Conservation (phyloP, 1,139 yeast genomes). For the Casaregolazyma lundiana region DNA sequence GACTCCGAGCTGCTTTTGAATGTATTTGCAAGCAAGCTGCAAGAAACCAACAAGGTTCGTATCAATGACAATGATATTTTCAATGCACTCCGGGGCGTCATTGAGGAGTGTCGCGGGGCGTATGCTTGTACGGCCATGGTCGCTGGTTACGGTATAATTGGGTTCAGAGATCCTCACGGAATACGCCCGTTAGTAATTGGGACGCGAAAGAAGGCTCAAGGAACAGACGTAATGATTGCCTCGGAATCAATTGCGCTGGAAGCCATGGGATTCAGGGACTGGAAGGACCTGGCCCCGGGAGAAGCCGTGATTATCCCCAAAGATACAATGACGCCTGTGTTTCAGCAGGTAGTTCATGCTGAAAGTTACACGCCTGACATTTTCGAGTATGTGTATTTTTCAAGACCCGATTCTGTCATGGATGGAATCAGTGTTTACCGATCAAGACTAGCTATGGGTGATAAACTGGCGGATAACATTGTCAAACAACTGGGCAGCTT, state of each 20-base stretch:
- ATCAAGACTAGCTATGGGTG: conserved; percentile 92
- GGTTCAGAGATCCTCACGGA: conserved; percentile 96
- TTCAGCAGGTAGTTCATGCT: conserved; percentile 80
- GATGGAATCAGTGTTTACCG: conserved; percentile 95
- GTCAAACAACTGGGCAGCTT: conserved; percentile 43
- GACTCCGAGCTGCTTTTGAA: conserved; percentile 89
- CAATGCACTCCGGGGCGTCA: conserved; percentile 78
- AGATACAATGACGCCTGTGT: conserved; percentile 63
- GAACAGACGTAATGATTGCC: conserved; percentile 94
- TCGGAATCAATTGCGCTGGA: conserved; percentile 92
- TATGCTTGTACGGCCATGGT: conserved; percentile 93
- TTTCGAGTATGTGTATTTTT: conserved; percentile 95
- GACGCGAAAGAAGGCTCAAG: conserved; percentile 63
- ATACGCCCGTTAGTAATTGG: conserved; percentile 89
- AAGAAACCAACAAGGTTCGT: conserved; percentile 86
- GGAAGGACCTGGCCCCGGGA: conserved; percentile 86
- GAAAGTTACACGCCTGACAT: conserved; percentile 86
- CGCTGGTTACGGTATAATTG: conserved; percentile 93
- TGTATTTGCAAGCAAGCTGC: conserved; percentile 87
- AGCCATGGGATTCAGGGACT: conserved; percentile 82
- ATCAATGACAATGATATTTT: conserved; percentile 88
- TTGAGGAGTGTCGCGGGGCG: conserved; percentile 81
- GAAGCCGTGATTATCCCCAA: conserved; percentile 93
- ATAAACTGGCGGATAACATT: conserved; percentile 74
- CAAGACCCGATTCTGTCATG: conserved; percentile 92